Base-by-base conservation (phyloP, 805 yeast species). In the Wickerhamomyces chaumierensis region DNA sequence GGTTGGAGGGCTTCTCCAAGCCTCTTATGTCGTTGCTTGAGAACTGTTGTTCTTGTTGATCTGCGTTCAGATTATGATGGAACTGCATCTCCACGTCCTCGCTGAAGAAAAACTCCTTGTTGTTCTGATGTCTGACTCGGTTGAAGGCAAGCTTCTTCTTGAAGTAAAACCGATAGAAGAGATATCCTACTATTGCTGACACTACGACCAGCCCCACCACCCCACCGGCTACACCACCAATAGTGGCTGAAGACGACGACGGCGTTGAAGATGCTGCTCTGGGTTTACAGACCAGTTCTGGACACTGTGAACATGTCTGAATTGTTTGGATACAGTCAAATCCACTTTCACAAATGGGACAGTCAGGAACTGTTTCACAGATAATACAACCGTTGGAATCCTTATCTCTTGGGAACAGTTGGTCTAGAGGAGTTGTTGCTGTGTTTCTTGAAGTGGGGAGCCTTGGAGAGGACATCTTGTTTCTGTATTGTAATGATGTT, bases 161-260 rank as follows among this genome's bases (percentile, higher is more conserved):
- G 43, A 59, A 61, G 64, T 69, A 68, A 48, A 60, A 65, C 45
- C 56, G 64, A 44, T 67, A 62, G 41, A 69, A 62, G 20, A 66
- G 53, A 36, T 52, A 65, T 44, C 68, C 61, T 4, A 71, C 42
- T 1, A 73, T 47, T 0, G 61, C 60, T 0, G 72, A 51, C 6
- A 66, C 72, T 2, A 62, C 68, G 2, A 73, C 65, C 15, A 81
- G 79, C 16, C 83, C 88, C 2, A 76, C 69, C 1, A 78, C 77
- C 19, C 87, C 88, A 18, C 87, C 90, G 0, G 79, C 82, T 17
- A 80, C 69, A 6, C 78, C 84, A 5, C 85, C 80, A 16, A 66
- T 56, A 9, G 42, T 36, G 11, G 28, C 43, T 5, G 52, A 37
- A 17, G 41, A 35, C 2, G 55, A 44, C 4, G 42, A 33, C 2